Base-by-base conservation (phyloP, 2,329 filamentous ascomycete species). In the Fusarium devonianum region DNA sequence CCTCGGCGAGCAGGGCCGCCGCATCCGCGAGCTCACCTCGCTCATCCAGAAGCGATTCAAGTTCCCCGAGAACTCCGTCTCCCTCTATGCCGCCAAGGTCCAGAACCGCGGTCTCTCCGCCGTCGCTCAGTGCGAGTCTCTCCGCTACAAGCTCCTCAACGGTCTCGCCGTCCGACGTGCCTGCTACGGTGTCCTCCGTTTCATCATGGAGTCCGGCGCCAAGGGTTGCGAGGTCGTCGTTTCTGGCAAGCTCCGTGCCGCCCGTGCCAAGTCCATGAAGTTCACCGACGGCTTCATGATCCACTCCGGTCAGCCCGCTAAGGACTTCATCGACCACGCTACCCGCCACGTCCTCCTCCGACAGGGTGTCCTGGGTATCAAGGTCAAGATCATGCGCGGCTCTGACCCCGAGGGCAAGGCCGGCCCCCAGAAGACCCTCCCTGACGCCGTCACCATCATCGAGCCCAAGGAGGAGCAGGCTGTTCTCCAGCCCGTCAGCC, bases 231-330 rank as follows among this genome's bases (percentile, higher is more conserved):
- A 99, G 84, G 94, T 99, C 67, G 94, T 99, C 75, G 94, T 99
- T 68, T 97, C 92, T 69, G 94, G 94, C 79, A 99, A 99, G 88
- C 90, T 99, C 71, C 89, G 94, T 75, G 94, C 94, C 78, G 94
- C 94, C 73, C 92, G 94, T 85, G 94, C 94, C 80, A 99, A 99
- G 91, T 91, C 86, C 83, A 99, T 99, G 94, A 99, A 99, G 89
- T 99, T 99, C 89, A 99, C 94, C 79, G 92, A 99, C 80, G 94
- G 94, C 77, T 99, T 99, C 91, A 99, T 99, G 94, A 99, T 99
- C 82, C 94, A 99, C 90, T 99, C 94, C 73, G 94, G 94, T 82
- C 94, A 99, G 80, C 94, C 94, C 74, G 94, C 93, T 74, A 93
- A 95, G 82, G 94, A 99, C 83, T 99, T 99, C 84, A 99, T 99